These are phyloP conservation scores for Vinca minor DNA, from an alignment of 257 asterid species.

Conservation along the genomic window DNA sequence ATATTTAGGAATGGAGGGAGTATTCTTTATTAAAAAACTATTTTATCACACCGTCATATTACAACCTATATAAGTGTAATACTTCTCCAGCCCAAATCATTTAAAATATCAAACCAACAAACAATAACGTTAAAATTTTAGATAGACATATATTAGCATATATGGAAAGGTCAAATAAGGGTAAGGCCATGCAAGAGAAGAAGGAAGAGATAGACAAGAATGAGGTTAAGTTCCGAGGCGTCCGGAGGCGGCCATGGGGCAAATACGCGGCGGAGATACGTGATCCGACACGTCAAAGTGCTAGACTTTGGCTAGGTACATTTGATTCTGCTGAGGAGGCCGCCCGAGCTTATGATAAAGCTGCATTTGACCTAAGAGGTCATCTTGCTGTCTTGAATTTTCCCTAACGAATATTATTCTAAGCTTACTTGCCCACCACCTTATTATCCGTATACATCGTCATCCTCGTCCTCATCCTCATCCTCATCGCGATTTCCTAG, in stretches of 20 bases:
- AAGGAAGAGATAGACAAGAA: slow-evolving; percentile 66
- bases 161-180: slow-evolving; percentile 11
- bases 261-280: slow-evolving; percentile 90
- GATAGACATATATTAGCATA: neutral
- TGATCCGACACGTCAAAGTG: slow-evolving; percentile 49
- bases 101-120: neutral
- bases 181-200: slow-evolving; percentile 19
- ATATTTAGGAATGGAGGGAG: no score
- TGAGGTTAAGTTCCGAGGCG: slow-evolving; percentile 64
- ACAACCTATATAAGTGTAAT: neutral
- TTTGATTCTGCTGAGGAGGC: slow-evolving; percentile 62
- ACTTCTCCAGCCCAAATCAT: neutral
- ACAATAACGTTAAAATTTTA: neutral
- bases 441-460: slow-evolving; percentile 39
- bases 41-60: neutral
- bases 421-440: slow-evolving; percentile 44
- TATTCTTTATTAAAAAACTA: no score
- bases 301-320: slow-evolving; percentile 76
- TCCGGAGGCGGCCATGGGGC: slow-evolving; percentile 75
- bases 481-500: slow-evolving; percentile 9
- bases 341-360: slow-evolving; percentile 64
- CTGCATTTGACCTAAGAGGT: slow-evolving; percentile 67
- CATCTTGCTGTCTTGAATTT: slow-evolving; percentile 67
- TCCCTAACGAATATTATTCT: slow-evolving; percentile 62
- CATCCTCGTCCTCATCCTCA: no score